Conservation (phyloP, 345 rosid species). For the Eucalyptus fibrosa region DNA sequence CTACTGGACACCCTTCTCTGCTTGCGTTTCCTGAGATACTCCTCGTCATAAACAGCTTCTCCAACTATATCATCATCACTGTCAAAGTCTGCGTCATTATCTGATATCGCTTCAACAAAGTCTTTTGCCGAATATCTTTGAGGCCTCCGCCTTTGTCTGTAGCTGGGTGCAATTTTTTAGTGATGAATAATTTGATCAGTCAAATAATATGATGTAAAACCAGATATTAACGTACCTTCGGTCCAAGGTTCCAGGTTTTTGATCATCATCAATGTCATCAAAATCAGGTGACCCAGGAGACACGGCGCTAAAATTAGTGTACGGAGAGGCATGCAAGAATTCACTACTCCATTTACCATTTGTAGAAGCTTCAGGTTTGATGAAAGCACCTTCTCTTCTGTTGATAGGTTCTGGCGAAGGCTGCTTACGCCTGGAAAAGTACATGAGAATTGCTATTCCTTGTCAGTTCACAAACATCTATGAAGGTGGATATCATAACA, state of each 20-base stretch:
- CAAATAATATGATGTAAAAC: background rate
- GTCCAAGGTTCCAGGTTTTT: slow-evolving; percentile 40
- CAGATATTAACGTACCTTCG: slow-evolving; percentile 39
- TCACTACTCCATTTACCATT: slow-evolving; percentile 55
- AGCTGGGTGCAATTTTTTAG: slow-evolving; percentile 8
- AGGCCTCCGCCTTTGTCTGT: slow-evolving; percentile 80
- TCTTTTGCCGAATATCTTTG: slow-evolving; percentile 80
- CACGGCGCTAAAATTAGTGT: slow-evolving; percentile 26
- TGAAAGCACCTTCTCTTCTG: slow-evolving; percentile 42
- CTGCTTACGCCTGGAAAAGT: slow-evolving; percentile 53
- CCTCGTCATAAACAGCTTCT: slow-evolving; percentile 97
- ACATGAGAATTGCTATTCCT: background rate
- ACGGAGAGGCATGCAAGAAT: slow-evolving; percentile 29
- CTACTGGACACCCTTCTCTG: slow-evolving; percentile 68
- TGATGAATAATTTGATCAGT: background rate
- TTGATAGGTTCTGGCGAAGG: slow-evolving; percentile 68
- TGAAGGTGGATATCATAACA: background rate
- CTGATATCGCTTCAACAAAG: slow-evolving; percentile 81
- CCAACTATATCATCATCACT: slow-evolving; percentile 99
- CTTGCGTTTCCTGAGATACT: slow-evolving; percentile 83
- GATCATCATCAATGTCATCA: slow-evolving; percentile 58
- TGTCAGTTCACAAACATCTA: background rate
- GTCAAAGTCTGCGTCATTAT: slow-evolving; percentile 69
- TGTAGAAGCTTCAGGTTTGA: slow-evolving; percentile 52
- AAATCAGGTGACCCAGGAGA: slow-evolving; percentile 55